These are phyloP conservation scores for Asterochloris sp. DNA, from an alignment of 139 green algal genomes.

Conservation along the genomic window DNA sequence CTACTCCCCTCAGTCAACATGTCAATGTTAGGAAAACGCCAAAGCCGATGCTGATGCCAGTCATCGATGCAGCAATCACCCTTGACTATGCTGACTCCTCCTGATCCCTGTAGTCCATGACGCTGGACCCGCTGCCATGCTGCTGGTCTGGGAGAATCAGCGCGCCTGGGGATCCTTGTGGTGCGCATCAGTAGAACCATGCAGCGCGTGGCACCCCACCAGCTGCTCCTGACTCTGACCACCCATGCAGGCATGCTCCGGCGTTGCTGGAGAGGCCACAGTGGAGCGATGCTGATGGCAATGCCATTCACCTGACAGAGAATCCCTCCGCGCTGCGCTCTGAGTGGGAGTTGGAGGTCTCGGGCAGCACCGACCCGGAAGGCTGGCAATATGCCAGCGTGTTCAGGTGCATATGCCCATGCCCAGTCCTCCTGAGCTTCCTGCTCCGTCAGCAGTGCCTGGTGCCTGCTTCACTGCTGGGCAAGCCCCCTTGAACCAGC, in stretches of 20 bases:
- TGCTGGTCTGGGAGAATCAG: too few relatives aligned
- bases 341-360: slow-evolving; percentile 29
- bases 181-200: too few relatives aligned
- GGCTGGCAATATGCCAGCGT: slow-evolving; percentile 51
- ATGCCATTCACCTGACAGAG: slow-evolving; percentile 6
- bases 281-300: slow-evolving; percentile 35
- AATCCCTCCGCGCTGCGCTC: not conserved
- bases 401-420: slow-evolving; percentile 31
- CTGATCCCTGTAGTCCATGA: too few relatives aligned
- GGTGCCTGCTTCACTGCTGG: not conserved
- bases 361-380: slow-evolving; percentile 29
- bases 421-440: not conserved
- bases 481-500: too few relatives aligned
- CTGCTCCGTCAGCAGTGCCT: not conserved
- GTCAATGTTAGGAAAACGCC: not conserved
- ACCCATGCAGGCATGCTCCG: slow-evolving; percentile 24
- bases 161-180: not conserved
- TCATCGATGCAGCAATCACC: not conserved
- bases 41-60: not conserved
- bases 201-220: not conserved
- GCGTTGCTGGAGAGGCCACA: slow-evolving; percentile 32
- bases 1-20: too few relatives aligned
- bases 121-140: too few relatives aligned
- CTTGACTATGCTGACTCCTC: too few relatives aligned
- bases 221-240: not conserved